Percentiles rank a stretch among this genome's conserved stretches.
phyloP scores from a whole-genome alignment of 345 rosid genomes.

The Clausena lansium region DNA sequence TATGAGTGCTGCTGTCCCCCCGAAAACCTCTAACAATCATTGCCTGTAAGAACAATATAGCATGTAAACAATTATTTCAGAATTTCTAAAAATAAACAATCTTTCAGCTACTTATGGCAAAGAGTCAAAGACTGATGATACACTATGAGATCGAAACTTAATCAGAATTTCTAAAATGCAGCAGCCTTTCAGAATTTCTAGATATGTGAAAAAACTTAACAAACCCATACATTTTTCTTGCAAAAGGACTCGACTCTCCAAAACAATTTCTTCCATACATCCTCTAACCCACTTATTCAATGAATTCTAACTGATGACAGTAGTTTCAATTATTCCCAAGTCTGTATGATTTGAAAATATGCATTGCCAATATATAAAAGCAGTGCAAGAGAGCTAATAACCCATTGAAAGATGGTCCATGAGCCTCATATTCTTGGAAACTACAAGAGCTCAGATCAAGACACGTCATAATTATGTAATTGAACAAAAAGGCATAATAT shows the following conservation, averaged over 20 bases:
- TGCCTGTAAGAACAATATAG: constrained; percentile 50
- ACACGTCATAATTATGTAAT: neutral
- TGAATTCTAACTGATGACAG: neutral
- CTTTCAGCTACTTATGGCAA: neutral
- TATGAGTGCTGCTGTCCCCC: constrained; percentile 74
- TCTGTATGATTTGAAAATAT: neutral
- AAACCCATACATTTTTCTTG: neutral
- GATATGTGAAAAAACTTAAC: too few species aligned
- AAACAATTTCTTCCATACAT: neutral
- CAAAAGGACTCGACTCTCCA: neutral
- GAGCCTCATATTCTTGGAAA: neutral
- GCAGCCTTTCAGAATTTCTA: too few species aligned
- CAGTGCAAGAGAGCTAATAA: neutral
- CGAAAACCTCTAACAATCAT: constrained; percentile 94
- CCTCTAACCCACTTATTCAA: neutral
- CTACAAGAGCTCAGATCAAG: neutral
- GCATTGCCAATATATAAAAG: neutral
- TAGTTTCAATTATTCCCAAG: neutral
- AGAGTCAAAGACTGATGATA: neutral
- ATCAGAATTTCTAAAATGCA: too few species aligned
- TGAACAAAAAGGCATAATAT: neutral
- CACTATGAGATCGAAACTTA: neutral
- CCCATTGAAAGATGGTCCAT: neutral
- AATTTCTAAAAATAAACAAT: neutral
- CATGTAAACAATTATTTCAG: neutral